Percentiles rank a stretch among this genome's conserved stretches.
Evolutionary conservation across 768 basidiomycete genomes (phyloP).

Genomic region (Suillus variegatus): DNA sequence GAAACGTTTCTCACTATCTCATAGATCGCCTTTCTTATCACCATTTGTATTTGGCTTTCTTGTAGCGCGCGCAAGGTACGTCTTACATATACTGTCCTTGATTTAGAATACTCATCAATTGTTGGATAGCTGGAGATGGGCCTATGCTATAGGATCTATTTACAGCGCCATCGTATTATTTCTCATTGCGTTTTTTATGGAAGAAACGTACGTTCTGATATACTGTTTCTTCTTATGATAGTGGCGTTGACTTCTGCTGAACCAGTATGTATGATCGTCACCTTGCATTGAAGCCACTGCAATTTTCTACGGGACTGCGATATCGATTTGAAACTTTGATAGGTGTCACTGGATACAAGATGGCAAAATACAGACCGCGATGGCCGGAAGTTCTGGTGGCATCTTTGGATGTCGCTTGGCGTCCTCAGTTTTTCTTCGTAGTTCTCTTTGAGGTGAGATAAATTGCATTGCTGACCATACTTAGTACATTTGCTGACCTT

Average conservation of each 20-base stretch:
- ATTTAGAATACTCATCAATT: not conserved
- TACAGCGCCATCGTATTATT: slow-evolving; percentile 48
- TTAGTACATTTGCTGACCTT: not conserved
- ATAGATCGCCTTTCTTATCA: slow-evolving; percentile 30
- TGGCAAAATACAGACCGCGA: slow-evolving; percentile 45
- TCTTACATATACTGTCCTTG: not conserved
- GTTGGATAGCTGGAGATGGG: slow-evolving; percentile 45
- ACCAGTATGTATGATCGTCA: slow-evolving; percentile 49
- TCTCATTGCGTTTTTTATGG: slow-evolving; percentile 47
- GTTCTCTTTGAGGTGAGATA: slow-evolving; percentile 39
- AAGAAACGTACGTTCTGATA: slow-evolving; percentile 44
- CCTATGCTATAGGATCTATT: slow-evolving; percentile 52
- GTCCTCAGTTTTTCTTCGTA: slow-evolving; percentile 47
- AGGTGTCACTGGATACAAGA: slow-evolving; percentile 47
- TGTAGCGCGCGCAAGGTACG: slow-evolving; percentile 26
- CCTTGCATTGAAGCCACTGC: slow-evolving; percentile 17
- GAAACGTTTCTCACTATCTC: slow-evolving; percentile 36
- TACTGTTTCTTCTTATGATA: not conserved
- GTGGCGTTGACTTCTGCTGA: not conserved
- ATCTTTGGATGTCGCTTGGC: slow-evolving; percentile 44
- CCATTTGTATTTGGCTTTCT: slow-evolving; percentile 34
- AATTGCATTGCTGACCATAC: not conserved
- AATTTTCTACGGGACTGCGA: slow-evolving; percentile 30
- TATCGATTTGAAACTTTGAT: slow-evolving; percentile 49
- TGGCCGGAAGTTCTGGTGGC: slow-evolving; percentile 38